phyloP scores from a whole-genome alignment of 768 basidiomycete genomes.

The Lactifluus pinguis region DNA sequence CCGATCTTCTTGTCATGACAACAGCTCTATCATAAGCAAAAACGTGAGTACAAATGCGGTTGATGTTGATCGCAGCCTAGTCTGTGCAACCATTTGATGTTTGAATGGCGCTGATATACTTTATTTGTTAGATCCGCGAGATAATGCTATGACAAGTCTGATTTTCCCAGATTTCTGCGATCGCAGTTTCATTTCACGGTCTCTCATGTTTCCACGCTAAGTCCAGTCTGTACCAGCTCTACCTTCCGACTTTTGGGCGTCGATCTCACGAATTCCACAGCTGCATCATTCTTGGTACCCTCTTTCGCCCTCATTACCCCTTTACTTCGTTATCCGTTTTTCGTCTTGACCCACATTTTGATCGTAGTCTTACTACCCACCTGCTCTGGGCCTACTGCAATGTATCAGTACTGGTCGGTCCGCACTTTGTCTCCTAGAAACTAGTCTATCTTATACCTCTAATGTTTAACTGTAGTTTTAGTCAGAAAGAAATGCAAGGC shows the following conservation, averaged over 20 bases:
- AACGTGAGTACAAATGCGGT: constrained; percentile 43
- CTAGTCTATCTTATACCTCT: not conserved
- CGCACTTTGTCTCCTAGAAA: constrained; percentile 1
- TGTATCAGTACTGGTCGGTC: not conserved
- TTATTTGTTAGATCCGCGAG: constrained; percentile 36
- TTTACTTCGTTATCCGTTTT: not conserved
- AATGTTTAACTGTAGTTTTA: not conserved
- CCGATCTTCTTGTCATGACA: constrained; percentile 13
- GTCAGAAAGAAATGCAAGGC: not conserved
- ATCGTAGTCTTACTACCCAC: not conserved
- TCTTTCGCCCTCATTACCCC: no score
- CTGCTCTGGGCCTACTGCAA: not conserved
- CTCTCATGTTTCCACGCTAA: not conserved
- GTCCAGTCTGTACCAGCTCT: not conserved
- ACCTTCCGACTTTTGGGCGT: not conserved
- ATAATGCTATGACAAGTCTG: constrained; percentile 37
- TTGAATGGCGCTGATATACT: constrained; percentile 9
- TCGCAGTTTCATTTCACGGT: not conserved
- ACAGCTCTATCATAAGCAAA: constrained; percentile 58
- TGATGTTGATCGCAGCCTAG: not conserved
- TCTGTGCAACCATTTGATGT: not conserved
- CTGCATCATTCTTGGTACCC: not conserved
- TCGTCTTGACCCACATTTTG: not conserved
- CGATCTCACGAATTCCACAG: not conserved
- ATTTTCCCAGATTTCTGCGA: not conserved